Evolutionary conservation across 2,329 filamentous ascomycete species (phyloP), one percentile per base, ranked within the genome.

Genomic region (Colletotrichum graminicola): DNA sequence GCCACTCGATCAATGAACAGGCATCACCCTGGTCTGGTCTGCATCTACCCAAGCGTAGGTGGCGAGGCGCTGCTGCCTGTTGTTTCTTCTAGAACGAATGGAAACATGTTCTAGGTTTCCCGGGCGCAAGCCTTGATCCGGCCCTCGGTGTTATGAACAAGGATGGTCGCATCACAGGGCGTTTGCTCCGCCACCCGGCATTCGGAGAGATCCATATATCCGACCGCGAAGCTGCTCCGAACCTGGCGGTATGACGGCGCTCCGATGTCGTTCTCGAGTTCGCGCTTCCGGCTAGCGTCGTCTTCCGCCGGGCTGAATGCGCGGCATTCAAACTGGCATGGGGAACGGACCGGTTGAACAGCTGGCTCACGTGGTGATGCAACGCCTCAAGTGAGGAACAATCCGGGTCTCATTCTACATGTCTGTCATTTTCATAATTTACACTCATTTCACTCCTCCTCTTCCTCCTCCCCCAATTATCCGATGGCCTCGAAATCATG

Each of bases 151-250:
- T 10, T 23, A 23, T 21, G 14, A 16, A 45, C 67, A 62, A 45
- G 64, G 43, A 57, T 71, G 49, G 34, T 69, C 62, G 47, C 54
- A 45, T 51, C 26, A 29, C 56, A 18, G 43, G 36, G 36, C 5
- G 14, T 10, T 23, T 23, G 57, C 60, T 47, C 26, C 56, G 65
- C 59, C 60, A 68, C 41, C 32, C 36, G 45, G 62, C 29, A 54
- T 23, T 39, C 67, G 56, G 65, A 62, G n/a, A 55, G 18, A n/a
- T 59, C 64, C 64, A 71, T 65, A 63, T 63, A 39, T 52, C 59
- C 64, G 65, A 68, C 26, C 59, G 43, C 43, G 59, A 47, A 34
- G 32, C 43, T n/a, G 23, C 56, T 26, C 26, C 57, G 26, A 45
- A 21, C 41, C 26, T 21, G 26, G 41, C 57, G 57, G 51, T 32